Evolutionary conservation across 1,139 yeast species (phyloP), one percentile per base, ranked within the genome.

Genomic region (Diutina neorugosa): DNA sequence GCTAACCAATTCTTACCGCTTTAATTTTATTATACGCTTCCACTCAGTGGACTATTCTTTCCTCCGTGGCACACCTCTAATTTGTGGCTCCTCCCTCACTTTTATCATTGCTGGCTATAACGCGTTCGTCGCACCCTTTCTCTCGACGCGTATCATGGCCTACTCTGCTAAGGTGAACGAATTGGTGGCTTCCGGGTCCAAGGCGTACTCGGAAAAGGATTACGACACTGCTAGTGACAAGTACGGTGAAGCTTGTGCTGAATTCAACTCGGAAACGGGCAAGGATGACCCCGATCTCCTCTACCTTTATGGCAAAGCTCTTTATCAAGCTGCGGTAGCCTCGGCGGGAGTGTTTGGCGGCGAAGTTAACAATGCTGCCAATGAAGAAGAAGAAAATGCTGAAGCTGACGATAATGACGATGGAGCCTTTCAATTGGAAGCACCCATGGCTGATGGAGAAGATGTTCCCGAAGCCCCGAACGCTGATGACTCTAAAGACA

Each of bases 291-390:
- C 94, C 2, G 86, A 88, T 57, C 71, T 88, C 58, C 70, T 90
- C 60, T 80, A 78, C 58, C 66, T 86, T 42, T 89, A 93, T 59
- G 98, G 97, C 1, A 80, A 83, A 62, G 82, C 96, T 1, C 69
- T 93, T 47, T 90, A 85, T 66, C 86, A 84, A 58, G 78, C 80
- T 50, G 98, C 94, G 1, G 85, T 88, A 12, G 71, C 81, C 47
- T 83, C 78, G 53, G 81, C 90, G 1, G 93, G 86, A 52, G 85
- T 93, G n/a, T 77, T 93, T 55, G 96, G 96, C 43, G 86, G 78
- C 1, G 68, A 67, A 11, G 65, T 68, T 40, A 66, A 62, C 31
- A 61, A 46, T 18, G 23, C 50, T 12, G 41, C 27, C 11, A n/a
- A 27, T 14, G 54, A 52, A 25, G 57, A 51, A 16, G 56, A 46